Conservation (phyloP, 352 stramenopile genomes). For the Pythium brassicae region DNA sequence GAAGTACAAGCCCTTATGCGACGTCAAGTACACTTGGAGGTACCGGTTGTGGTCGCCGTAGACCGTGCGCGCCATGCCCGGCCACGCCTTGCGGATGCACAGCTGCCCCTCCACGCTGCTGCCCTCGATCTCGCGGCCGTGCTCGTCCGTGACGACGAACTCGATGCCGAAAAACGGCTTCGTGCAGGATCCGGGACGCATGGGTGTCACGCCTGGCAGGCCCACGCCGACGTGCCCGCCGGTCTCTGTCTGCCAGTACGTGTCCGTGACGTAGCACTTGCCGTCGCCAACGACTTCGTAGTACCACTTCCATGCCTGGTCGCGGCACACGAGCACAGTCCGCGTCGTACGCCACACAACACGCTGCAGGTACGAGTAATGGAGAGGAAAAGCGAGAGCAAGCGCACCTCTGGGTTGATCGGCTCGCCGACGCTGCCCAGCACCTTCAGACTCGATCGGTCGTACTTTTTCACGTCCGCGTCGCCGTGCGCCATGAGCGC, state of each 20-base stretch:
- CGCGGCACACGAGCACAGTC: background rate
- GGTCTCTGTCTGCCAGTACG: constrained; percentile 98
- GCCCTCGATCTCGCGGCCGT: constrained; percentile 86
- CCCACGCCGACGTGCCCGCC: constrained; percentile 94
- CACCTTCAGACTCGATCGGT: constrained; percentile 91
- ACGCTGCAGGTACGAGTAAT: background rate
- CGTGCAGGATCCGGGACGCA: constrained; percentile 92
- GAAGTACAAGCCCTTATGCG: constrained; percentile 97
- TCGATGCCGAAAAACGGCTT: constrained; percentile 97
- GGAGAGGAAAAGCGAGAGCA: background rate
- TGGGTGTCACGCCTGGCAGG: constrained; percentile 85
- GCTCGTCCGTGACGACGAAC: constrained; percentile 73
- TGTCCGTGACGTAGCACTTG: constrained; percentile 94
- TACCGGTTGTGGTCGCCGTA: constrained; percentile 95
- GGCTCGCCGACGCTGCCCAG: constrained; percentile 98
- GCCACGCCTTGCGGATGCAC: constrained; percentile 95
- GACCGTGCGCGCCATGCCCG: constrained; percentile 94
- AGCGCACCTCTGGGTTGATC: constrained; percentile 92
- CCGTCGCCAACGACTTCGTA: constrained; percentile 89
- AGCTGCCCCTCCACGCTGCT: constrained; percentile 92
- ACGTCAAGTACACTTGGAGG: constrained; percentile 94
- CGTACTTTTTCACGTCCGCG: constrained; percentile 92
- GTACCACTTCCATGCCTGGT: constrained; percentile 94
- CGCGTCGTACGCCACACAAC: background rate
- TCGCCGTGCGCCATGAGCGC: constrained; percentile 95